Percentiles rank a stretch among this genome's conserved stretches.
Conservation (phyloP, 1,139 yeast genomes). For the Keqinozyma sinolaborantium region DNA sequence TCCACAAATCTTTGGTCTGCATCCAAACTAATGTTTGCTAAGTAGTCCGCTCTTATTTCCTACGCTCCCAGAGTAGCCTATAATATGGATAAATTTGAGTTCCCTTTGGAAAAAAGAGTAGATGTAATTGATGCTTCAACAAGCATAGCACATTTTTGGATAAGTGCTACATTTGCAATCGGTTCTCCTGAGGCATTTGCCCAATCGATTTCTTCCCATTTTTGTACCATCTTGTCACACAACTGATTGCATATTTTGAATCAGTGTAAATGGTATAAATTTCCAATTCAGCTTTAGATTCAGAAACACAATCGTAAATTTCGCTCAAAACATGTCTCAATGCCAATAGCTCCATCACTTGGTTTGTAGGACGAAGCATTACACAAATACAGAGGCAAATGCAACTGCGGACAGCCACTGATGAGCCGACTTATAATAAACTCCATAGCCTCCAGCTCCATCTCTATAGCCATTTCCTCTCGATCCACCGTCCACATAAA, state of each 20-base stretch:
- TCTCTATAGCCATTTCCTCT: conserved; percentile 47
- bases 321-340: conserved; percentile 50
- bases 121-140: conserved; percentile 21
- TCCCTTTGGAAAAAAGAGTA: conserved; percentile 27
- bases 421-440: conserved; percentile 47
- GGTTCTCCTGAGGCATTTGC: conserved; percentile 34
- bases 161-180: conserved; percentile 52
- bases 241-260: conserved; percentile 51
- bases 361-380: conserved; percentile 58
- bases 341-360: conserved; percentile 77
- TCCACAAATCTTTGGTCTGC: no score
- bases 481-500: conserved; percentile 73
- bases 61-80: conserved; percentile 63
- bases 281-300: conserved; percentile 10
- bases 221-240: conserved; percentile 47
- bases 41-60: conserved; percentile 82
- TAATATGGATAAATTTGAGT: conserved; percentile 54
- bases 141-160: conserved; percentile 25
- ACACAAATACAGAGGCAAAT: neutral
- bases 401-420: conserved; percentile 51
- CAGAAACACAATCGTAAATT: conserved; percentile 16
- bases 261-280: conserved; percentile 48
- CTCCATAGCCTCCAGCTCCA: conserved; percentile 63
- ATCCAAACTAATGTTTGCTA: conserved; percentile 59
- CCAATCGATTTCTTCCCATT: conserved; percentile 58